Conservation (phyloP, 371 early-diverging fungal genomes). For the Mortierella sp. region DNA sequence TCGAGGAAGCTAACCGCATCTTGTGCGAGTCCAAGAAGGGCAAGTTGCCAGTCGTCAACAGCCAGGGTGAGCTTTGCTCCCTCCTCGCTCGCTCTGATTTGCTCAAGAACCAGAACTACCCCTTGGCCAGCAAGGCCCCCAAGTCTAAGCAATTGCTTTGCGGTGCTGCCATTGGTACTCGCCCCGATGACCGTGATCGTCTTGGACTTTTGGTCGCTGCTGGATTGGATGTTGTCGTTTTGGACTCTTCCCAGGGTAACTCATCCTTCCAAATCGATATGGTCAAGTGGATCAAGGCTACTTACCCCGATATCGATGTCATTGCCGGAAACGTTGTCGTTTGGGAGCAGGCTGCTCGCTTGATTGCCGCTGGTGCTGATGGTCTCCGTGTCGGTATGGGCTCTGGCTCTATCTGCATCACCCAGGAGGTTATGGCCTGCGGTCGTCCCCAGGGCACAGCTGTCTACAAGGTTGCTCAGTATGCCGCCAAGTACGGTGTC, state of each 20-base stretch:
- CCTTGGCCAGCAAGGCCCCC: constrained; percentile 87
- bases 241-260: constrained; percentile 97
- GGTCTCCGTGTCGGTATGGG: constrained; percentile 98
- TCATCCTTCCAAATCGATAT: constrained; percentile 94
- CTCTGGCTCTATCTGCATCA: constrained; percentile 97
- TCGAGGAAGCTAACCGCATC: constrained; percentile 91
- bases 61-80: constrained; percentile 86
- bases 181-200: constrained; percentile 89
- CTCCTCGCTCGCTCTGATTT: constrained; percentile 94
- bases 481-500: constrained; percentile 92
- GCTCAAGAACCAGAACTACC: constrained; percentile 96
- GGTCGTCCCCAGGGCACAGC: constrained; percentile 99
- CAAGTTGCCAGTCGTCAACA: constrained; percentile 95
- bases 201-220: constrained; percentile 89
- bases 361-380: constrained; percentile 96
- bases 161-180: constrained; percentile 96
- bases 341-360: constrained; percentile 91
- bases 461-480: constrained; percentile 94
- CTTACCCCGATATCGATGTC: constrained; percentile 83
- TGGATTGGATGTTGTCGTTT: constrained; percentile 93
- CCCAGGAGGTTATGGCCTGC: constrained; percentile 98
- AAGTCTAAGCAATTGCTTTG: constrained; percentile 91
- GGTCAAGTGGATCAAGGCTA: constrained; percentile 91
- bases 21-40: constrained; percentile 93
- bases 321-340: constrained; percentile 98